Evolutionary conservation across 1,139 yeast species (phyloP), one percentile per base, ranked within the genome.

Genomic region (Suzukiozyma palmioleophila): DNA sequence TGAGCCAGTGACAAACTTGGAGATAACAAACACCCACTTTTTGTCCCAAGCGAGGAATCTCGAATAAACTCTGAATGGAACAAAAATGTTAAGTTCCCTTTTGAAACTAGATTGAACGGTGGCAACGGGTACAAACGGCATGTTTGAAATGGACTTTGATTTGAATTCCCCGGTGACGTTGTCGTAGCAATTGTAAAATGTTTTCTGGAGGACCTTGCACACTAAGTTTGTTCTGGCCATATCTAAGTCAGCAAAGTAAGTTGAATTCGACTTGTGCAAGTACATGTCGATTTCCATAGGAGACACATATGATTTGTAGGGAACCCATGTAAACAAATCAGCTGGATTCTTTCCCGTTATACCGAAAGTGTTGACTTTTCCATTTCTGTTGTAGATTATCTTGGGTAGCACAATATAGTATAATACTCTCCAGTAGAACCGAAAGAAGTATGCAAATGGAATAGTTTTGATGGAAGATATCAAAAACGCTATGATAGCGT

Each of bases 231-330:
- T 71, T 53, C 97, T 76, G 2, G 89, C 83, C 46, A 87, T 70
- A 55, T 90, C 97, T 54, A 88, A 66, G 52, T 90, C 97, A n/a
- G 72, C 64, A 53, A 85, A 84, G 60, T 89, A 90, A 1, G 96
- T 84, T 14, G 90, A 79, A 58, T 90, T 90, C 43, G 84, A 80
- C 64, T 90, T 90, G 66, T 90, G 97, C 40, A 88, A 54, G 54
- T 87, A 87, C 69, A 85, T 75, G 60, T 90, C 97, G 52, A 87
- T 77, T 57, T 90, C 97, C 53, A 85, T 64, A 8, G 86, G 79
- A 1, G 92, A 81, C 26, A 85, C 87, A 46, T 79, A 80, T 0
- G 88, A 74, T 12, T 59, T 48, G 51, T 74, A 69, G 6, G 60
- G 54, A 1, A 70, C 59, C 41, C 75, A 68, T 26, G 68, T 64